phyloP scores from a whole-genome alignment of 2,329 filamentous ascomycete genomes.

The Paraphaeosphaeria sporulosa region DNA sequence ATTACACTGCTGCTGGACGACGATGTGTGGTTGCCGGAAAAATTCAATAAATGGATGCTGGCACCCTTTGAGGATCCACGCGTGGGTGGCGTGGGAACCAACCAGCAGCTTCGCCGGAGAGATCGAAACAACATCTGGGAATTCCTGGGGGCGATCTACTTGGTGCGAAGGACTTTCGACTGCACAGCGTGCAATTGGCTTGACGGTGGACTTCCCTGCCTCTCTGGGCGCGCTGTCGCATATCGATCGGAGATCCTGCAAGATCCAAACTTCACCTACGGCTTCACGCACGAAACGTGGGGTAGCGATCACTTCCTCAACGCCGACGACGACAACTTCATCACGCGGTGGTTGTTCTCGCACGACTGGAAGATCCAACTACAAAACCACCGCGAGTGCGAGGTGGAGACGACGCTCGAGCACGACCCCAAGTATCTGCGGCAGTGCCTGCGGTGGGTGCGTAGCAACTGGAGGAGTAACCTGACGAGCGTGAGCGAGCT shows the following conservation, averaged over 20 bases:
- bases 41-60: slow-evolving; percentile 87
- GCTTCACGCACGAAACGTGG: slow-evolving; percentile 86
- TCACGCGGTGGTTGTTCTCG: slow-evolving; percentile 93
- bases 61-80: slow-evolving; percentile 86
- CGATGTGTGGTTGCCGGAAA: slow-evolving; percentile 90
- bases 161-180: slow-evolving; percentile 94
- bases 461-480: slow-evolving; percentile 98
- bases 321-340: slow-evolving; percentile 97
- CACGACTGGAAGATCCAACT: slow-evolving; percentile 94
- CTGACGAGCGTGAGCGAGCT: slow-evolving; percentile 87
- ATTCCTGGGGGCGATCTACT: slow-evolving; percentile 89
- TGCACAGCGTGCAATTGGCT: slow-evolving; percentile 95
- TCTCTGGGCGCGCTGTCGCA: slow-evolving; percentile 91
- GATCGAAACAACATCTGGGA: slow-evolving; percentile 75
- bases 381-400: slow-evolving; percentile 87
- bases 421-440: slow-evolving; percentile 88
- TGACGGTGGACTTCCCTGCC: slow-evolving; percentile 94
- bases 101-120: slow-evolving; percentile 81
- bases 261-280: slow-evolving; percentile 83
- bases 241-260: slow-evolving; percentile 89
- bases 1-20: slow-evolving; percentile 96
- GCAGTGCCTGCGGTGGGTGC: slow-evolving; percentile 93
- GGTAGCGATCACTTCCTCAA: slow-evolving; percentile 80
- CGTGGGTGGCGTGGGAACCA: slow-evolving; percentile 91
- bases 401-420: slow-evolving; percentile 88